Evolutionary conservation across 169 alveolate genomes (phyloP).

Genomic region (Toxoplasma gondii): DNA sequence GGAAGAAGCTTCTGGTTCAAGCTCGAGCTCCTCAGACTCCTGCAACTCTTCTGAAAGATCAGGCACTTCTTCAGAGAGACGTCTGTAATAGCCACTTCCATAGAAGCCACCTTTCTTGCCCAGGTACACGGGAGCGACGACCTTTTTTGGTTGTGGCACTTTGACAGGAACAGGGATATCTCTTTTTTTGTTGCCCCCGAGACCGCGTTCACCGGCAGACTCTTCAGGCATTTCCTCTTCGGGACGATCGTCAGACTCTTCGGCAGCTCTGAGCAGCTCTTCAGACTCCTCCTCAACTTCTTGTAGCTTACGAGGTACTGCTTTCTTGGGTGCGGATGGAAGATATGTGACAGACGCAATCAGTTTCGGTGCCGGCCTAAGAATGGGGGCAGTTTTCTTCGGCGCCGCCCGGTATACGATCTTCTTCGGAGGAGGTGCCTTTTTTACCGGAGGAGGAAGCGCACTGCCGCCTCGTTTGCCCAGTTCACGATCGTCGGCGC

Average conservation of each 20-base stretch:
- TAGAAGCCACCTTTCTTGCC: constrained; percentile 22
- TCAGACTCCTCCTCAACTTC: neutral
- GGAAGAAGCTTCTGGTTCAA: neutral
- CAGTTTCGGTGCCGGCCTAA: neutral
- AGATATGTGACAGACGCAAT: neutral
- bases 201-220: neutral
- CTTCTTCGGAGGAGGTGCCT: neutral
- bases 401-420: neutral
- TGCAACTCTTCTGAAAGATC: neutral
- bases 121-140: neutral
- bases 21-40: neutral
- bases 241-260: neutral
- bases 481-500: neutral
- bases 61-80: neutral
- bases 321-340: neutral
- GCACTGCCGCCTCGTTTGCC: neutral
- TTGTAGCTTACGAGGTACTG: constrained; percentile 3
- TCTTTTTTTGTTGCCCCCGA: neutral
- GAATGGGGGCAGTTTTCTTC: neutral
- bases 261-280: neutral
- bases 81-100: constrained; percentile 31
- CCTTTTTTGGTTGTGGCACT: neutral
- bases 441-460: neutral
- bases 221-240: neutral
- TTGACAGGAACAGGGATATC: neutral